Evolutionary conservation across 176 grass and related monocot species (phyloP).

Genomic region (Hyparrhenia diplandra): DNA sequence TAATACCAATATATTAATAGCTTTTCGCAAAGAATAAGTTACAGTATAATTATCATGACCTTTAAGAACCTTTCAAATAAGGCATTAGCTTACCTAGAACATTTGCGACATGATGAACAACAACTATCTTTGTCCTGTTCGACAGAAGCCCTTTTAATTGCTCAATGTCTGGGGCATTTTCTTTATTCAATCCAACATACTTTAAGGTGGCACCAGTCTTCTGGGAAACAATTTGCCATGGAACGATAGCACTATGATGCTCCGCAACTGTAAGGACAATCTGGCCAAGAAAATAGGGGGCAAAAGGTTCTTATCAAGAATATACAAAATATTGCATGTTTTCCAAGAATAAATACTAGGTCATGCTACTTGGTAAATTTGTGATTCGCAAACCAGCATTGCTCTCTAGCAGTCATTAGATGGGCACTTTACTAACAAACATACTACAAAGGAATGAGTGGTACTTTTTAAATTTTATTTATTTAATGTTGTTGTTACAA

Average conservation of each 20-base stretch:
- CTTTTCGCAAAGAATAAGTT: not conserved
- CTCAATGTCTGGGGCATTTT: conserved; percentile 80
- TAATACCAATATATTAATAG: not conserved
- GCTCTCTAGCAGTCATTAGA: conserved; percentile 14
- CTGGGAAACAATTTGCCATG: conserved; percentile 84
- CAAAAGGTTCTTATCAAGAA: conserved; percentile 8
- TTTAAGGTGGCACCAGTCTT: conserved; percentile 78
- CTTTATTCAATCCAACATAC: conserved; percentile 86
- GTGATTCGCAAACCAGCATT: not conserved
- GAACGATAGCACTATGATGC: conserved; percentile 90
- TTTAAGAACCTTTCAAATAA: conserved; percentile 9
- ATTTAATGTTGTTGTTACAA: not conserved
- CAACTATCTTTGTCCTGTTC: conserved; percentile 84
- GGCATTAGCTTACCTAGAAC: conserved; percentile 56
- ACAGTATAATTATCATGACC: not conserved
- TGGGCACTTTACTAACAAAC: not conserved
- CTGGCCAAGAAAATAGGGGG: conserved; percentile 37
- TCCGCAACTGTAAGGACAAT: conserved; percentile 83
- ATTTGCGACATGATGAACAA: conserved; percentile 85
- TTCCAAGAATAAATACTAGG: conserved; percentile 1
- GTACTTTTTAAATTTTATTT: not conserved
- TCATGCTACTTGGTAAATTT: not conserved
- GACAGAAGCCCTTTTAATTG: conserved; percentile 80
- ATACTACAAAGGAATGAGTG: not conserved
- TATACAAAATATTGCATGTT: not conserved